Base-by-base conservation (phyloP, 2,329 filamentous ascomycete genomes). In the Fusarium penzigii region DNA sequence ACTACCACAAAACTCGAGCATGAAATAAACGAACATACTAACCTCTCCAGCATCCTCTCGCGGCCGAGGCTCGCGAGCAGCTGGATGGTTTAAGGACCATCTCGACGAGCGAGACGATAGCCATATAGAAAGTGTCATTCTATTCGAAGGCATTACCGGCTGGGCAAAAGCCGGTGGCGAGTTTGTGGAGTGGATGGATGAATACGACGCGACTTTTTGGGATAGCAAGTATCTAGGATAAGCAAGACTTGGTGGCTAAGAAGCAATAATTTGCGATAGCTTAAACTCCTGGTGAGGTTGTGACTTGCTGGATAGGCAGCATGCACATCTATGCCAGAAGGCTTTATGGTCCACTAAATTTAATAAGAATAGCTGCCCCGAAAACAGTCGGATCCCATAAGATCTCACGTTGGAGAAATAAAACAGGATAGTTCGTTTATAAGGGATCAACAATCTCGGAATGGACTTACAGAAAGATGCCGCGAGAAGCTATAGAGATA, bases 31-130 rank as follows among this genome's bases (percentile, higher is more conserved):
- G 17, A 29, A 17, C 11, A 17, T 44, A n/a, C 49, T 51, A 36
- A 51, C 5, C 43, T 9, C 16, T 9, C 5, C 49, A 85, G 82
- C 77, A 3, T 84, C 82, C 2, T 84, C 79, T 2, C 56, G 58
- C 3, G 82, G 81, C 5, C 77, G 82, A 3, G 83, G 81, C 3
- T 77, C 72, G 3, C 73, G 82, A n/a, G 75, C 78, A 2, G 80
- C 79, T 2, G 75, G 72, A 8, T 85, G 81, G 81, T 79, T 85
- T 60, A 71, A 70, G 5, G 82, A 85, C 62, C 71, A 81, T 51
- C 65, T 84, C 29, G 62, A 66, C 3, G 69, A 76, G 1, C 63
- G 73, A 36, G 62, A 65, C 1, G 75, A 80, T 51, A 58, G 44
- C 0, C 59, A 66, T 0, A 75, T 82, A 63, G 53, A 77, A 56